phyloP scores from a whole-genome alignment of 2,329 filamentous ascomycete species.

The Fusarium cyanostomum region DNA sequence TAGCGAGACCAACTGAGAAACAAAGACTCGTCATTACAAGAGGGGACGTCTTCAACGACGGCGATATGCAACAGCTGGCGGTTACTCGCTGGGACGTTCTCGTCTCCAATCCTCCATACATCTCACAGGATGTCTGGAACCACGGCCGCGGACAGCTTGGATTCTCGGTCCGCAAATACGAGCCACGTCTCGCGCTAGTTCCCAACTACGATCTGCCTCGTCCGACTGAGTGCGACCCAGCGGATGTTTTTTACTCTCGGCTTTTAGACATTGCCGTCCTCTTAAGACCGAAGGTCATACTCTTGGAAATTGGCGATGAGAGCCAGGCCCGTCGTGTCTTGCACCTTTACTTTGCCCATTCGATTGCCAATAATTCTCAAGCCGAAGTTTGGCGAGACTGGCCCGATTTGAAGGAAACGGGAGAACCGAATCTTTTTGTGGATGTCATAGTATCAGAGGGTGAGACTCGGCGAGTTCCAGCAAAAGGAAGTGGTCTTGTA shows the following conservation, averaged over 20 bases:
- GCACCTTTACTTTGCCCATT: slow-evolving; percentile 52
- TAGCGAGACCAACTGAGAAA: slow-evolving; percentile 25
- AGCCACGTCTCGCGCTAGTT: slow-evolving; percentile 84
- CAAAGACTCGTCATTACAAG: slow-evolving; percentile 55
- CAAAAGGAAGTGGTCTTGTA: slow-evolving; percentile 59
- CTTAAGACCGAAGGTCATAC: slow-evolving; percentile 62
- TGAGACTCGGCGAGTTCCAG: slow-evolving; percentile 42
- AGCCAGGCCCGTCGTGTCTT: slow-evolving; percentile 73
- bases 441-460: slow-evolving; percentile 30
- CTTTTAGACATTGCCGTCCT: slow-evolving; percentile 65
- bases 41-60: slow-evolving; percentile 60
- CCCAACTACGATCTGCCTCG: slow-evolving; percentile 48
- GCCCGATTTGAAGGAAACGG: slow-evolving; percentile 55
- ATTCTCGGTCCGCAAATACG: slow-evolving; percentile 83
- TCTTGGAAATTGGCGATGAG: slow-evolving; percentile 78
- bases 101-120: slow-evolving; percentile 91
- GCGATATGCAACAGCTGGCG: slow-evolving; percentile 45
- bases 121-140: slow-evolving; percentile 66
- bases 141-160: slow-evolving; percentile 55
- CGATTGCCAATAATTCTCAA: slow-evolving; percentile 42
- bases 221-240: slow-evolving; percentile 47
- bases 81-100: slow-evolving; percentile 67
- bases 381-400: slow-evolving; percentile 79
- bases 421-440: slow-evolving; percentile 41
- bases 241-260: slow-evolving; percentile 73